Evolutionary conservation across 768 basidiomycete genomes (phyloP).

Genomic region (Galerina marginata): DNA sequence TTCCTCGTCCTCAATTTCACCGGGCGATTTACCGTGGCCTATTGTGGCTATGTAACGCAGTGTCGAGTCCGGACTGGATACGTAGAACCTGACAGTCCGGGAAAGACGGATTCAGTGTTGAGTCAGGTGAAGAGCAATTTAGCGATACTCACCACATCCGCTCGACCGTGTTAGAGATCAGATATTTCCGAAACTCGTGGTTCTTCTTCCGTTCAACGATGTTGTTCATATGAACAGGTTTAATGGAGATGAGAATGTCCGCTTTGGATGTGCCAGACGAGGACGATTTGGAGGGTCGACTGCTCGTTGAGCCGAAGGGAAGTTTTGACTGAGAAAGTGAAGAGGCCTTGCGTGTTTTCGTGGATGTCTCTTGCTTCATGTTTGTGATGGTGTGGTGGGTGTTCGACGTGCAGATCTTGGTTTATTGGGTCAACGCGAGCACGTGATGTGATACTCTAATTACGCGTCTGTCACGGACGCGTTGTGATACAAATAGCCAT

Average conservation of each 20-base stretch:
- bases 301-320: neutral
- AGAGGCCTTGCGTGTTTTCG: neutral
- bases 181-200: constrained; percentile 4
- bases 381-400: neutral
- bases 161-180: neutral
- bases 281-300: neutral
- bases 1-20: constrained; percentile 1
- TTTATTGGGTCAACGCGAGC: too few species aligned
- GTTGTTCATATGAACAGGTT: constrained; percentile 3
- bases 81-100: neutral
- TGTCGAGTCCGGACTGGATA: constrained; percentile 5
- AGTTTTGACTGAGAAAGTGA: neutral
- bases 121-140: neutral
- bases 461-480: too few species aligned
- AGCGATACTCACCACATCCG: constrained; percentile 5
- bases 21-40: neutral
- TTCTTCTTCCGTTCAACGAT: constrained; percentile 4
- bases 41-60: constrained; percentile 5
- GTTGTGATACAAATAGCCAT: too few species aligned
- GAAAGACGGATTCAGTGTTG: neutral
- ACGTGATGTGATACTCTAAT: too few species aligned
- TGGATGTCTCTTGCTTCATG: neutral
- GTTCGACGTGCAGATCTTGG: too few species aligned
- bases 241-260: constrained; percentile 7
- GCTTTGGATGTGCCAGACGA: neutral